Evolutionary conservation across 768 basidiomycete species (phyloP).

Genomic region (Cyclocybe aegerita): DNA sequence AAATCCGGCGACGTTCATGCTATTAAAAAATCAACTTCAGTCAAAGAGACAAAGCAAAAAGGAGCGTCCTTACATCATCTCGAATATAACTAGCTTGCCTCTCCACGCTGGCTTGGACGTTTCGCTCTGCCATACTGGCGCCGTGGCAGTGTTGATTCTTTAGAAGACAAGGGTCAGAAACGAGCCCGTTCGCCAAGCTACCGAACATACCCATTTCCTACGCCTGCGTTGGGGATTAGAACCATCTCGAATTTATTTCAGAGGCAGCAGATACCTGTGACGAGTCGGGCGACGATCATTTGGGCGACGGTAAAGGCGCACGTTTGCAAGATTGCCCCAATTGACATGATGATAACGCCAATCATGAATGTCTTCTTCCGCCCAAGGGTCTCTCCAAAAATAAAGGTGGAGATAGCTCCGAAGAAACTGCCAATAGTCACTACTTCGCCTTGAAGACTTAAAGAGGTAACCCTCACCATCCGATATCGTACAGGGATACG

Average conservation of each 20-base stretch:
- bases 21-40: conserved; percentile 13
- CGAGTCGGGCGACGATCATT: conserved; percentile 47
- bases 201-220: conserved; percentile 41
- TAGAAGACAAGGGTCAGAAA: neutral
- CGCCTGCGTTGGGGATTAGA: conserved; percentile 22
- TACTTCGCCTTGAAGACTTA: neutral
- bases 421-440: conserved; percentile 28
- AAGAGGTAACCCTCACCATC: conserved; percentile 30
- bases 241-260: neutral
- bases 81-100: conserved; percentile 48
- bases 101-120: conserved; percentile 47
- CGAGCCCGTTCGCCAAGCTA: neutral
- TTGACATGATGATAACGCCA: conserved; percentile 51
- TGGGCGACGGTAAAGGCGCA: conserved; percentile 43
- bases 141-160: conserved; percentile 48
- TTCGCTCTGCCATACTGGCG: conserved; percentile 54
- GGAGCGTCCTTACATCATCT: conserved; percentile 39
- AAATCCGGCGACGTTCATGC: conserved; percentile 52
- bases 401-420: conserved; percentile 44
- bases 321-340: conserved; percentile 51
- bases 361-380: conserved; percentile 48
- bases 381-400: conserved; percentile 41
- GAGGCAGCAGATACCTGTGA: conserved; percentile 35
- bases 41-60: neutral
- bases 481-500: conserved; percentile 51